Evolutionary conservation across 805 yeast species (phyloP), one percentile per base, ranked within the genome.

Genomic region (Saturnispora diversa): DNA sequence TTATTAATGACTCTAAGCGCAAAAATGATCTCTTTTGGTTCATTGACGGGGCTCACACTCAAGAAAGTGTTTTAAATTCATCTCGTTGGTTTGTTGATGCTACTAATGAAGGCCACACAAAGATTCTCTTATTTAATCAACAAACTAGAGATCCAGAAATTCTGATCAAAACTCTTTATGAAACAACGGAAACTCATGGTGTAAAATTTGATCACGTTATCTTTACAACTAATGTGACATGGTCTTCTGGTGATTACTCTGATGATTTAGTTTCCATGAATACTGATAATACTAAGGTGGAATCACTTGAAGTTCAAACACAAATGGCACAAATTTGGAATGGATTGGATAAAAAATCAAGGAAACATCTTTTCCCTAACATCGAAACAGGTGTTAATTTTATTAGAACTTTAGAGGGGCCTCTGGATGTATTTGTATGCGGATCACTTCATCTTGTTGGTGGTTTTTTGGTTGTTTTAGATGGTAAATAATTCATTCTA

Each of bases 381-480:
- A 84, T 92, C 32, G 95, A 92, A 58, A 72, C 81, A 1, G 77
- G 88, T 24, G 75, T 74, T 37, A 70, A 68, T 36, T 71, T 66
- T 49, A 71, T 76, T 37, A 70, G 72, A 44, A 60, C 71, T 19
- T 54, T 74, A 33, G 65, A 65, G 36, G 63, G 63, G 10, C 68
- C 68, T 13, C 61, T 76, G 17, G 87, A 86, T 47, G 94, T 86
- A 2, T 82, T 87, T 63, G 97, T 87, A 0, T 83, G 94, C 44
- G 99, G 99, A 1, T 87, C 97, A 5, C 66, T 92, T 48, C 96
- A 90, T 58, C 66, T 94, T 43, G 95, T 92, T 9, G 99, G 99
- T 13, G 98, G 97, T 0, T 73, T 92, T 43, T 62, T 92, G 28
- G 87, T 86, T 3, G 96, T 88, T 5, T 63, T 86, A 31, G 96